A percentile compares a stretch with the other conserved stretches of the same genome.
Conservation (phyloP, 1,284 basidiomycete genomes). For the Agroathelia rolfsii region DNA sequence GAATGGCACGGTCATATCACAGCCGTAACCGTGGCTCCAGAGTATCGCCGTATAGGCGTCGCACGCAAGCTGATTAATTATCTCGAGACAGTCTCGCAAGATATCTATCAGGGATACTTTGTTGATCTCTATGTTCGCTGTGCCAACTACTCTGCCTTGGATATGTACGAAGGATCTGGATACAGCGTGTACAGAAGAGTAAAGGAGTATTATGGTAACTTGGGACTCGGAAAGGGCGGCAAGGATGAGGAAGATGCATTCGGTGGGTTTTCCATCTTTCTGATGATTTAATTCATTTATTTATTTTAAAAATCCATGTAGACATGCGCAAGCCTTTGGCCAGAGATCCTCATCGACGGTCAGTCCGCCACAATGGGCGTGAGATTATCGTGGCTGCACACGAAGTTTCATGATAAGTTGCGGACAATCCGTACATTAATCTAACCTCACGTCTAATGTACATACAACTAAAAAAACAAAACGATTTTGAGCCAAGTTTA, state of each 20-base stretch:
- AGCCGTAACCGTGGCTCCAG: slow-evolving; percentile 83
- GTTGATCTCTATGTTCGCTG: slow-evolving; percentile 89
- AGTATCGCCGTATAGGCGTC: slow-evolving; percentile 78
- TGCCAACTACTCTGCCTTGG: slow-evolving; percentile 66
- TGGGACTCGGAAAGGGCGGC: slow-evolving; percentile 57
- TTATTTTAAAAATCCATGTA: slow-evolving; percentile 27
- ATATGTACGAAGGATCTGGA: slow-evolving; percentile 80
- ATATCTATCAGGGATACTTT: slow-evolving; percentile 70
- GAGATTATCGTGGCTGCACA: slow-evolving; percentile 65
- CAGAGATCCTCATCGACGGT: slow-evolving; percentile 50
- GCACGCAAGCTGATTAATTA: slow-evolving; percentile 75
- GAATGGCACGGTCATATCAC: slow-evolving; percentile 91
- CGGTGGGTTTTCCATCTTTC: slow-evolving; percentile 45
- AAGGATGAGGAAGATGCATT: slow-evolving; percentile 85
- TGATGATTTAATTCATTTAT: slow-evolving; percentile 8
- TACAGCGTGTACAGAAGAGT: slow-evolving; percentile 84
- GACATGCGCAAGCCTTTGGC: slow-evolving; percentile 85
- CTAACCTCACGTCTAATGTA: slow-evolving; percentile 6
- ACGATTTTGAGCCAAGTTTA: slow-evolving; percentile 16
- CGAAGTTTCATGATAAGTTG: slow-evolving; percentile 44
- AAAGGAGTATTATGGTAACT: slow-evolving; percentile 75
- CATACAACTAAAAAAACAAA: too few relatives aligned
- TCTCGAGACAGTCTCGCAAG: slow-evolving; percentile 75
- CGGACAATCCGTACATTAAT: slow-evolving; percentile 9
- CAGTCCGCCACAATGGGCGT: slow-evolving; percentile 60